Conservation (phyloP, 371 early-diverging fungal species). For the Nematocida minor region DNA sequence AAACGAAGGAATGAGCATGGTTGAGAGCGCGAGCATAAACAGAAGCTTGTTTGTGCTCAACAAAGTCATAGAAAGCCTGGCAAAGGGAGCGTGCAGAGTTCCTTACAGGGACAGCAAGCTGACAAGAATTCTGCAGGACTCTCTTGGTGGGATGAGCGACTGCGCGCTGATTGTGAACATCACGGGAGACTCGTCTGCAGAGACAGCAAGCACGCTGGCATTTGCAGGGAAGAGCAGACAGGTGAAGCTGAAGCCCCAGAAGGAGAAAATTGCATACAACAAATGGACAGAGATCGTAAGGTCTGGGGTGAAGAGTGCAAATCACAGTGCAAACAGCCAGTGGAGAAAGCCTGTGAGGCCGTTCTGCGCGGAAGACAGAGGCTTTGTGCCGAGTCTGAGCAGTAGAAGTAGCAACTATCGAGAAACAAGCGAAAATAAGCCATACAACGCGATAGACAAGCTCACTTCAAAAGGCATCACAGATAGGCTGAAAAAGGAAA, state of each 20-base stretch:
- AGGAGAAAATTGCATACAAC: slow-evolving; percentile 8
- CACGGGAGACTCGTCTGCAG: slow-evolving; percentile 64
- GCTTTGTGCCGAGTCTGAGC: not conserved
- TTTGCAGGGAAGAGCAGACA: slow-evolving; percentile 70
- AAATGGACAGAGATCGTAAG: slow-evolving; percentile 8
- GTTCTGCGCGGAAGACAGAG: too few species aligned
- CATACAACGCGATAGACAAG: too few species aligned
- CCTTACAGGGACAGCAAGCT: slow-evolving; percentile 95
- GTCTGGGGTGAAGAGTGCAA: too few species aligned
- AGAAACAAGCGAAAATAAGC: not conserved
- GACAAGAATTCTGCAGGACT: slow-evolving; percentile 91
- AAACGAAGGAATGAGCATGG: slow-evolving; percentile 68
- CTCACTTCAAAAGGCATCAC: slow-evolving; percentile 26
- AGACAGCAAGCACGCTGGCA: slow-evolving; percentile 67
- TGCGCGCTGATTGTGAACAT: slow-evolving; percentile 69
- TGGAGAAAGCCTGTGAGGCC: not conserved
- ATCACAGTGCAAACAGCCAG: not conserved
- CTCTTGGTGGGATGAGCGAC: slow-evolving; percentile 87
- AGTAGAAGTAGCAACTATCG: not conserved
- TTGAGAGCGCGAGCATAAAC: slow-evolving; percentile 71
- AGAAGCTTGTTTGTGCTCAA: slow-evolving; percentile 71
- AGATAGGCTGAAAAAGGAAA: slow-evolving; percentile 3
- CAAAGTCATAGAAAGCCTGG: slow-evolving; percentile 71
- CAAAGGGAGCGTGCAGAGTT: slow-evolving; percentile 68
- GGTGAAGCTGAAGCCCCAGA: slow-evolving; percentile 61